Evolutionary conservation across 140 eudicot genomes (phyloP).

Genomic region (Senecio squalidus): DNA sequence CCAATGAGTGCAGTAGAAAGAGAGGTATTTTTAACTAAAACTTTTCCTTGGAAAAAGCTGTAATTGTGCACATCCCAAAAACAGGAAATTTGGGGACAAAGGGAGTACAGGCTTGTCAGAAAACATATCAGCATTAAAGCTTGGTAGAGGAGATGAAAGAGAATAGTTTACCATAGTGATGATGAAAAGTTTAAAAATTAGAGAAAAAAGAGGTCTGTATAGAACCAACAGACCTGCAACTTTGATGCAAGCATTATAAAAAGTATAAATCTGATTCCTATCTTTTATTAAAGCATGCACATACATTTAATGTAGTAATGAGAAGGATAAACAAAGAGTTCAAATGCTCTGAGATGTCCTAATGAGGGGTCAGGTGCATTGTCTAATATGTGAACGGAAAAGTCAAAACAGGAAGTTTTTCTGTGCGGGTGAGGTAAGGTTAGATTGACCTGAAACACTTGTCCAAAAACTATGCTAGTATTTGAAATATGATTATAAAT

Average conservation of each 20-base stretch:
- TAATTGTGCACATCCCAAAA: too few species aligned
- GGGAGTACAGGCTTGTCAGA: background rate
- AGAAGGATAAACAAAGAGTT: background rate
- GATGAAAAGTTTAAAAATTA: background rate
- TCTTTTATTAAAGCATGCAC: background rate
- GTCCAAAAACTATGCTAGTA: background rate
- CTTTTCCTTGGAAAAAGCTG: too few species aligned
- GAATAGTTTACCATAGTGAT: background rate
- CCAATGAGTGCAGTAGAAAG: too few species aligned
- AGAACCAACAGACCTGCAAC: background rate
- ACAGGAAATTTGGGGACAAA: background rate
- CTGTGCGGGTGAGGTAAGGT: background rate
- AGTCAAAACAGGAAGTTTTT: too few species aligned
- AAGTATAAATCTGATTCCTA: background rate
- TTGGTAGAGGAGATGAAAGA: background rate
- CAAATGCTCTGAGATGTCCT: too few species aligned
- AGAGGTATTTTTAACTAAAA: too few species aligned
- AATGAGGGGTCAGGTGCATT: too few species aligned
- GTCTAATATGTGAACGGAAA: too few species aligned
- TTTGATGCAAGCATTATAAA: background rate
- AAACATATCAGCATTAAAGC: background rate
- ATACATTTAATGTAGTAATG: background rate
- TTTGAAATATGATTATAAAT: too few species aligned
- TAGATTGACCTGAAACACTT: background rate
- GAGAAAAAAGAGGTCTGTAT: too few species aligned